Conservation (phyloP, 768 basidiomycete species). For the Mrakia blollopis region DNA sequence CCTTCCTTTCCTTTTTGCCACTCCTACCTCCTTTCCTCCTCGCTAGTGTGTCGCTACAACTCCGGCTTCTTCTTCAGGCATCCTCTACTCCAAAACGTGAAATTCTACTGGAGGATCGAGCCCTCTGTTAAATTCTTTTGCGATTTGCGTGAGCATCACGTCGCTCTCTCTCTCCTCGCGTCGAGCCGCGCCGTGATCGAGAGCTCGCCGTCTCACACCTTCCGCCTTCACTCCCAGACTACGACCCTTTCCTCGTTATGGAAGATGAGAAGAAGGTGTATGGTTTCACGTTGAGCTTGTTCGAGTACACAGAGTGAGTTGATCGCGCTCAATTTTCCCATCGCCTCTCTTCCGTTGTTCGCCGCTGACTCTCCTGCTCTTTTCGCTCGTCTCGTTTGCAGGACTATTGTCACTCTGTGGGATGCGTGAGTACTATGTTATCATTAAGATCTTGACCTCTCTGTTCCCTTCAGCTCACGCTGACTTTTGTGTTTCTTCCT, state of each 20-base stretch:
- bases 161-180: too few species aligned
- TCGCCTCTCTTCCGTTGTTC: too few species aligned
- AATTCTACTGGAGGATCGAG: conserved; percentile 28
- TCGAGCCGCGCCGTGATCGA: too few species aligned
- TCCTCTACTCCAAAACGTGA: conserved; percentile 25
- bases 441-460: too few species aligned
- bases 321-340: too few species aligned
- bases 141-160: not conserved
- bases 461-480: too few species aligned
- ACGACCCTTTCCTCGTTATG: conserved; percentile 80
- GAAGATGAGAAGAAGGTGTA: conserved; percentile 74
- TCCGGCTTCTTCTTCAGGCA: conserved; percentile 32
- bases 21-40: not conserved
- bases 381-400: too few species aligned
- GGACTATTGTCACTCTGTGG: conserved; percentile 78
- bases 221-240: conserved; percentile 49
- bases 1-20: too few species aligned
- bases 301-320: conserved; percentile 53
- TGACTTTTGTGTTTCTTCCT: too few species aligned
- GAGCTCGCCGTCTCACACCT: too few species aligned
- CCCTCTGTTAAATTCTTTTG: conserved; percentile 23
- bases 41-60: conserved; percentile 1
- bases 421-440: conserved; percentile 43
- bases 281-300: conserved; percentile 70
- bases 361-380: too few species aligned